These are phyloP conservation scores for Pseudonitzschia multiseries DNA, from an alignment of 108 stramenopile species.

Conservation along the genomic window DNA sequence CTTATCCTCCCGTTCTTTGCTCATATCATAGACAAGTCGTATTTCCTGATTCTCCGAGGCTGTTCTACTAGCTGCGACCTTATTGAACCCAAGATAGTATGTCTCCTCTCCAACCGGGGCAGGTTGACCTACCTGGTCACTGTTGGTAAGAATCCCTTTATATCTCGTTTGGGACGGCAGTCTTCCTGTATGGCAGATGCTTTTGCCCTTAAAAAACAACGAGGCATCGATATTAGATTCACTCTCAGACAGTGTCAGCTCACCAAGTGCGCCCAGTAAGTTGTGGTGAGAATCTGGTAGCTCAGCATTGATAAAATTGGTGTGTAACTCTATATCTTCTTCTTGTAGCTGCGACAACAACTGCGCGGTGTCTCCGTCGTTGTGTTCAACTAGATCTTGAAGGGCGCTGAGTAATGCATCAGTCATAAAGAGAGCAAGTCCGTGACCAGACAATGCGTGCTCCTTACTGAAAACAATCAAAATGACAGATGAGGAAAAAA, in stretches of 20 bases:
- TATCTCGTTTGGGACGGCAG: conserved; percentile 48
- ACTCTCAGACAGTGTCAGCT: not conserved
- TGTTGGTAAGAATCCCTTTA: conserved; percentile 35
- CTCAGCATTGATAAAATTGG: not conserved
- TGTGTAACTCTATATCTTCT: not conserved
- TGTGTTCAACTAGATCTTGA: conserved; percentile 14
- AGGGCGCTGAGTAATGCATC: conserved; percentile 29
- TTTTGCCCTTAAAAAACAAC: conserved; percentile 29
- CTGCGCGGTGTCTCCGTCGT: not conserved
- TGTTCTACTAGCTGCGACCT: not conserved
- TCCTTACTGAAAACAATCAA: conserved; percentile 24
- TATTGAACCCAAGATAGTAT: conserved; percentile 24
- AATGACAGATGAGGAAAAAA: not conserved
- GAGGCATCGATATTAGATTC: not conserved
- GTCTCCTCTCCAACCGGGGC: conserved; percentile 18
- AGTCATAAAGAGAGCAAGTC: conserved; percentile 40
- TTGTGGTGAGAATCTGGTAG: not conserved
- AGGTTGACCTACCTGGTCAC: conserved; percentile 21
- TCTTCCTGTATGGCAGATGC: conserved; percentile 48
- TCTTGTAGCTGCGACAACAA: not conserved
- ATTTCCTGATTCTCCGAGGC: not conserved
- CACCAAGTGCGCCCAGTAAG: not conserved
- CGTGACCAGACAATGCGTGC: conserved; percentile 45
- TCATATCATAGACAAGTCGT: conserved; percentile 5
- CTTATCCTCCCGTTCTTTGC: conserved; percentile 11